These are phyloP conservation scores for Candida boidinii DNA, from an alignment of 805 yeast species.

Conservation along the genomic window DNA sequence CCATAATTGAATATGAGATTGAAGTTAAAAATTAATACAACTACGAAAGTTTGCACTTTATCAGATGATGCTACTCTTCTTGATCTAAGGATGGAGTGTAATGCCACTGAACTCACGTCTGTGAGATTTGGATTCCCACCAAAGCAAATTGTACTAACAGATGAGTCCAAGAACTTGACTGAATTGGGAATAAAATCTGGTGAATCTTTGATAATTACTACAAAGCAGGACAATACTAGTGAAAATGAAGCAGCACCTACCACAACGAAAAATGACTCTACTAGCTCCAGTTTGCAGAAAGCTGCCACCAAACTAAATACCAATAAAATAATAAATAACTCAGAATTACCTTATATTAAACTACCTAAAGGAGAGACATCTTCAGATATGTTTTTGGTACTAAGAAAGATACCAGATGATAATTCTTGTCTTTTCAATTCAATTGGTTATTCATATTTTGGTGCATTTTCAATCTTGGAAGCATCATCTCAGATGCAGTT, in stretches of 20 bases:
- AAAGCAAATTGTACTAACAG: conserved; percentile 26
- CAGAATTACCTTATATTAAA: conserved; percentile 6
- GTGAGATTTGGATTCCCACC: conserved; percentile 61
- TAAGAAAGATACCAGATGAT: conserved; percentile 64
- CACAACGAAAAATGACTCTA: conserved; percentile 4
- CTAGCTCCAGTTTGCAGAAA: conserved; percentile 2
- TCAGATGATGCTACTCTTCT: conserved; percentile 27
- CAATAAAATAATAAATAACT: conserved; percentile 5
- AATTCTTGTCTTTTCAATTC: conserved; percentile 73
- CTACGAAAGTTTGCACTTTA: conserved; percentile 26
- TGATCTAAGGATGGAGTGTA: conserved; percentile 21
- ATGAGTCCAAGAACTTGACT: conserved; percentile 16
- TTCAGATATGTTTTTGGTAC: conserved; percentile 28
- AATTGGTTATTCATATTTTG: conserved; percentile 40
- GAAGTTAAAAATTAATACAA: conserved; percentile 22
- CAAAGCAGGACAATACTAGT: conserved; percentile 2
- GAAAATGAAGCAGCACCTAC: neutral
- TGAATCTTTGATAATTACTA: conserved; percentile 43
- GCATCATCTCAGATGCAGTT: conserved; percentile 37
- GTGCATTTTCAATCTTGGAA: conserved; percentile 23
- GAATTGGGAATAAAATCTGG: conserved; percentile 47
- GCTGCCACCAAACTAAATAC: conserved; percentile 1
- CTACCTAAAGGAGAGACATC: conserved; percentile 1
- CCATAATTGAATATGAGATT: conserved; percentile 27
- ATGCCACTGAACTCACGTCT: conserved; percentile 4